phyloP scores from a whole-genome alignment of 2,329 filamentous ascomycete species.

The Arthroderma sp. region DNA sequence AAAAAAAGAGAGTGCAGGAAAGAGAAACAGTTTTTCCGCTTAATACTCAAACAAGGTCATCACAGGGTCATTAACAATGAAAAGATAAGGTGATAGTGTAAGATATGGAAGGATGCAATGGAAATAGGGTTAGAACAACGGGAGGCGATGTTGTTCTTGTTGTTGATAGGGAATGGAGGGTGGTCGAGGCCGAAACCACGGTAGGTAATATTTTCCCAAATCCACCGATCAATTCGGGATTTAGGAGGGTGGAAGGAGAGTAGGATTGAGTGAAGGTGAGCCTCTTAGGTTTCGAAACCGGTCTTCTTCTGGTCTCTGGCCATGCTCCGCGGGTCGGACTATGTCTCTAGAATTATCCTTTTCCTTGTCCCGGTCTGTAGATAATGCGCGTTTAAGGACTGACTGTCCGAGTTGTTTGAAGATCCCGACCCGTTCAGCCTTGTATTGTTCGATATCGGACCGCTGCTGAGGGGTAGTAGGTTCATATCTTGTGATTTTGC shows the following conservation, averaged over 20 bases:
- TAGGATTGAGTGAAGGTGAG: neutral
- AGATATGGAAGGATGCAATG: too few species aligned
- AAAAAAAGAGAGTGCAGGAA: too few species aligned
- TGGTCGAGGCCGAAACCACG: too few species aligned
- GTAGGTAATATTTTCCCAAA: too few species aligned
- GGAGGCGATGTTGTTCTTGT: too few species aligned
- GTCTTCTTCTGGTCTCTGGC: neutral
- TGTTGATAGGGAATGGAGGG: too few species aligned
- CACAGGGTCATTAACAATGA: too few species aligned
- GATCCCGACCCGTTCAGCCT: conserved; percentile 28
- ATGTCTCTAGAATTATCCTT: conserved; percentile 6
- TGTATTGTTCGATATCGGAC: conserved; percentile 25
- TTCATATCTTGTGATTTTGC: conserved; percentile 59
- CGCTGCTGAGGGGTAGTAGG: conserved; percentile 29
- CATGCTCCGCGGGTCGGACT: neutral
- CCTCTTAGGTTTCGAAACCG: neutral
- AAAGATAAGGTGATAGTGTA: too few species aligned
- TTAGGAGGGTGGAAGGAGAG: neutral
- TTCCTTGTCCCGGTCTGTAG: conserved; percentile 25
- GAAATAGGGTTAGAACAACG: too few species aligned
- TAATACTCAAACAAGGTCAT: too few species aligned
- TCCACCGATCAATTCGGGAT: too few species aligned
- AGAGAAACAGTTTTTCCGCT: too few species aligned
- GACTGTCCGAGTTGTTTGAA: conserved; percentile 31
- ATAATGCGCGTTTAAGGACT: conserved; percentile 31